Evolutionary conservation across 2,329 filamentous ascomycete genomes (phyloP).

Genomic region (Byssochlamys sp.): DNA sequence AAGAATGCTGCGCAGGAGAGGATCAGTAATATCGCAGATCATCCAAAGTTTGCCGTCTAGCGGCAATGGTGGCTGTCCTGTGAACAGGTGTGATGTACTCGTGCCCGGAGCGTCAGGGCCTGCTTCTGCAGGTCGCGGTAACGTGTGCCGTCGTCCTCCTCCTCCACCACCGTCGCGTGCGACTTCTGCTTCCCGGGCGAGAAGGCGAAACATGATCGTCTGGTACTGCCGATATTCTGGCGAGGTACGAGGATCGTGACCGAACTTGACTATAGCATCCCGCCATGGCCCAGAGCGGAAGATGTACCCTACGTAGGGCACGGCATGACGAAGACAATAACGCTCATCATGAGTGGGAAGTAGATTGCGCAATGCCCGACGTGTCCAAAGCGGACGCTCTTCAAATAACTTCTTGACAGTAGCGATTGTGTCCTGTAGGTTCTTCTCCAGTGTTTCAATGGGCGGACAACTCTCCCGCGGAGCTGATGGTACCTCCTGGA

Average conservation of each 20-base stretch:
- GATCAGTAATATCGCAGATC: constrained; percentile 81
- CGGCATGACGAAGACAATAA: constrained; percentile 58
- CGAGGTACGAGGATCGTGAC: constrained; percentile 71
- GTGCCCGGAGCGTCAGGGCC: constrained; percentile 3
- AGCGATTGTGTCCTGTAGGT: constrained; percentile 55
- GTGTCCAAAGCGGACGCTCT: constrained; percentile 74
- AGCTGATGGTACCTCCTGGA: constrained; percentile 51
- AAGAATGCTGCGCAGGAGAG: constrained; percentile 58
- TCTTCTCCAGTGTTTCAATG: constrained; percentile 42
- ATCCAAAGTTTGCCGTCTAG: constrained; percentile 88
- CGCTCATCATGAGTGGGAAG: constrained; percentile 45
- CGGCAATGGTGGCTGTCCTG: constrained; percentile 59
- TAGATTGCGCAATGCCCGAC: constrained; percentile 68
- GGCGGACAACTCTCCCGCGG: constrained; percentile 49
- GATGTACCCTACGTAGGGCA: constrained; percentile 80
- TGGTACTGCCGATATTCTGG: constrained; percentile 74
- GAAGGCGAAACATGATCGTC: constrained; percentile 73
- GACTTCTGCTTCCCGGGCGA: constrained; percentile 26
- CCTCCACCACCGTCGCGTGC: constrained; percentile 22
- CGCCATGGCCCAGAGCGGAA: constrained; percentile 89
- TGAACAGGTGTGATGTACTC: constrained; percentile 58
- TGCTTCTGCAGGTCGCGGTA: constrained; percentile 13
- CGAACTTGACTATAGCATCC: constrained; percentile 75
- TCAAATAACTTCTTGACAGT: constrained; percentile 58
- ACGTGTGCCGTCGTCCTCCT: constrained; percentile 19